Conservation (phyloP, 208 protist species). For the Chromosphaera perkinsii region DNA sequence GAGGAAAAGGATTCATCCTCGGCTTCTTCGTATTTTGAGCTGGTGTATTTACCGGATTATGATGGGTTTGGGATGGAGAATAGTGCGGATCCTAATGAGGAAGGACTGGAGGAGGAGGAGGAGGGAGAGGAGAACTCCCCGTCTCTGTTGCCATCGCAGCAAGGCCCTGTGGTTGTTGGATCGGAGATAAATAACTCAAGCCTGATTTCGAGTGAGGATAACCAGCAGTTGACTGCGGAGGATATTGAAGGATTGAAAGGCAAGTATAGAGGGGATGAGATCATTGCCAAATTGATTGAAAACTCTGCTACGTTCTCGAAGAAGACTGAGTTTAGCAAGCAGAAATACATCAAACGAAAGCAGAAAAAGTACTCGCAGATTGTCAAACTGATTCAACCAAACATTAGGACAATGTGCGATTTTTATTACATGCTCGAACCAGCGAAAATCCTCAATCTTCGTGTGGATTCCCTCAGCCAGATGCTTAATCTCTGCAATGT, state of each 20-base stretch:
- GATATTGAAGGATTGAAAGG: conserved; percentile 12
- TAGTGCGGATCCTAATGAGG: too few relatives aligned
- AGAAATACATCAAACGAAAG: conserved; percentile 27
- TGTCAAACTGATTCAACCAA: too few relatives aligned
- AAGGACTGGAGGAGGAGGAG: too few relatives aligned
- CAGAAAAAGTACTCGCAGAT: background rate
- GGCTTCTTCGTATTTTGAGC: too few relatives aligned
- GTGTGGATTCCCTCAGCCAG: conserved; percentile 21
- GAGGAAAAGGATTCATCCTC: too few relatives aligned
- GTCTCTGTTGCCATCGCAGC: too few relatives aligned
- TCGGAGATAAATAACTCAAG: too few relatives aligned
- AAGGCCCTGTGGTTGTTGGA: too few relatives aligned
- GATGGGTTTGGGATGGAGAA: too few relatives aligned
- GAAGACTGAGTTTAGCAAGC: conserved; percentile 32
- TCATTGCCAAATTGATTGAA: conserved; percentile 20
- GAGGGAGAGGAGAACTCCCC: too few relatives aligned
- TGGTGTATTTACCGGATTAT: too few relatives aligned
- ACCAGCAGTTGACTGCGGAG: conserved; percentile 1
- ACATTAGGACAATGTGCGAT: background rate
- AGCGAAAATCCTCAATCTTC: background rate
- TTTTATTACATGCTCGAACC: background rate
- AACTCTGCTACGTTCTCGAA: conserved; percentile 8
- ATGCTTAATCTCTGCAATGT: conserved; percentile 20
- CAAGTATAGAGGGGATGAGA: conserved; percentile 1
- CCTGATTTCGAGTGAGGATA: too few relatives aligned